Evolutionary conservation across 2,329 filamentous ascomycete species (phyloP), one percentile per base, ranked within the genome.

Genomic region (Clathrospora elynae): DNA sequence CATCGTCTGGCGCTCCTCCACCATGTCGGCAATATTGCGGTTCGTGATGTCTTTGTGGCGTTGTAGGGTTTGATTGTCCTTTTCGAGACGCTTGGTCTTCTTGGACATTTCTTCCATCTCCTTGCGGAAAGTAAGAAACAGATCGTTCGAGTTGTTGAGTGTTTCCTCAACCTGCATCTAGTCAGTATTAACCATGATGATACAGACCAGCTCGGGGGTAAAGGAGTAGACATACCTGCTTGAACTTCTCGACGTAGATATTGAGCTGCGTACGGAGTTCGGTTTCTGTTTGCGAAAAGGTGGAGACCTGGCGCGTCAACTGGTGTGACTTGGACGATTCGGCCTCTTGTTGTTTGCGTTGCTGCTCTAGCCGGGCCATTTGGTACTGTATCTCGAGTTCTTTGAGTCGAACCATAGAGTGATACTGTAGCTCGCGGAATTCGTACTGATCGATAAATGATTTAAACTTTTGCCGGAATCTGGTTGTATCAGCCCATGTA

Each of bases 61-160:
- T 55, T 90, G 95, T 36, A 96, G 80, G 12, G 83, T 86, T 59
- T 93, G 86, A 62, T 99, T 97, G 66, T 99, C 93, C 73, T 96
- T 96, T 71, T 99, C 93, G 38, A 99, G 78, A 17, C 90, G 86
- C 73, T 96, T 96, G 5, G 92, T 96, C 76, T 97, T 97, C 76
- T 96, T 96, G 1, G 91, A 96, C 91, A 97, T 97, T 66, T 97
- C 93, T 73, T 97, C 93, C 91, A 97, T 97, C 73, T 97, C 93
- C 75, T 96, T 96, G 40, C 92, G 84, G 73, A 97, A 97, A 1
- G 93, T 96, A 57, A 96, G 77, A 72, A 97, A 97, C 39, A 97
- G 78, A 68, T 97, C 93, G 75, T 97, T 97, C 72, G 90, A 96
- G 69, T 96, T 97, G 74, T 96, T 97, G 36, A 97, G 81, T 24